phyloP scores from a whole-genome alignment of 257 asterid species.

The Cordia subcordata region DNA sequence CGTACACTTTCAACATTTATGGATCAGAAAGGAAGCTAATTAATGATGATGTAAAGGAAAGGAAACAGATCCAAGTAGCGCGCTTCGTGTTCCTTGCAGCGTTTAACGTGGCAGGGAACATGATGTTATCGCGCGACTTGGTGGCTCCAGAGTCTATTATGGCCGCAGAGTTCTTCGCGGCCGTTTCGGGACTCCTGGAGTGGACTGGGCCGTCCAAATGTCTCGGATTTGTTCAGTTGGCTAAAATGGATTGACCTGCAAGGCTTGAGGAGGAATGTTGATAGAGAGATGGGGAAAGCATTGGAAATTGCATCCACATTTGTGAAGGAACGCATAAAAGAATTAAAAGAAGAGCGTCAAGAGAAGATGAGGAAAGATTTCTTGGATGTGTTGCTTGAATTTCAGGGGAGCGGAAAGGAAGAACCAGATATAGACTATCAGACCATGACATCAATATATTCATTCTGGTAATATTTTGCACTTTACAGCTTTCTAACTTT shows the following conservation, averaged over 20 bases:
- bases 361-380: constrained; percentile 22
- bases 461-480: constrained; percentile 35
- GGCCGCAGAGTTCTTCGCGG: constrained; percentile 28
- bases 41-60: too few relatives aligned
- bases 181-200: constrained; percentile 26
- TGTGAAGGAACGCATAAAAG: constrained; percentile 16
- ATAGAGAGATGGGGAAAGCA: constrained; percentile 14
- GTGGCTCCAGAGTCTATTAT: constrained; percentile 21
- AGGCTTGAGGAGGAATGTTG: constrained; percentile 13
- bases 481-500: not conserved
- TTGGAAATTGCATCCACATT: constrained; percentile 20
- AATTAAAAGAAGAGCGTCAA: not conserved
- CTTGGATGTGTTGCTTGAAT: constrained; percentile 49
- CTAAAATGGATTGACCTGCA: constrained; percentile 31
- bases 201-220: constrained; percentile 24
- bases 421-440: constrained; percentile 37
- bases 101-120: constrained; percentile 31
- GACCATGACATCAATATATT: constrained; percentile 39
- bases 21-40: constrained; percentile 23
- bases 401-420: constrained; percentile 26
- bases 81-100: constrained; percentile 27
- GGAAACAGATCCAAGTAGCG: constrained; percentile 12
- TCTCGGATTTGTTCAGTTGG: constrained; percentile 28
- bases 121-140: constrained; percentile 26
- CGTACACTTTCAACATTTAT: too few relatives aligned